A percentile compares a stretch with the other conserved stretches of the same genome.
Evolutionary conservation across 208 protist species (phyloP).

Genomic region (Leishmania martiniquensis): DNA sequence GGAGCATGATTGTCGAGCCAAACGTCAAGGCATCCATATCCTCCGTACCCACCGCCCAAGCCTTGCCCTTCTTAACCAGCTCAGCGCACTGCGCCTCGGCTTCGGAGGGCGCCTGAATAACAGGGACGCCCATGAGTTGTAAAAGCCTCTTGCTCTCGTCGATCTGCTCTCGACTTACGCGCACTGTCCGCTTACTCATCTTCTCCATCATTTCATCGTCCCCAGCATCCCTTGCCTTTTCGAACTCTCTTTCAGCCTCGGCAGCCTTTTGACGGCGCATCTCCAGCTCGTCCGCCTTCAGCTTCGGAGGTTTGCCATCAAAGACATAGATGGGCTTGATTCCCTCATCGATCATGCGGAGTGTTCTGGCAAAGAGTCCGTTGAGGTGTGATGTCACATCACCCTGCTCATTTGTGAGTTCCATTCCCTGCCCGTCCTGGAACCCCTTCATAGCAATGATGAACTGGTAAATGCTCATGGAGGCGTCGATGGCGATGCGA

Average conservation of each 20-base stretch:
- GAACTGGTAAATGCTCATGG: conserved; percentile 99
- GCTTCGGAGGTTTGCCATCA: conserved; percentile 98
- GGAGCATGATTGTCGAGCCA: conserved; percentile 95
- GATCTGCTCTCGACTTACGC: conserved; percentile 95
- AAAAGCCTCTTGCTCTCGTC: conserved; percentile 99
- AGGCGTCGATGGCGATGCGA: conserved; percentile 99
- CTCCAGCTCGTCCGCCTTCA: conserved; percentile 96
- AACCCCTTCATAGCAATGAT: conserved; percentile 96
- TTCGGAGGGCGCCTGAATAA: conserved; percentile 97
- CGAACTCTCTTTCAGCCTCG: conserved; percentile 93
- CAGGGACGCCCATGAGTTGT: conserved; percentile 98
- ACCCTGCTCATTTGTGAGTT: conserved; percentile 96
- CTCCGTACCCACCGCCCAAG: conserved; percentile 98
- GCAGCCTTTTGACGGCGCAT: conserved; percentile 92
- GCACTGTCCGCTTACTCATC: conserved; percentile 95
- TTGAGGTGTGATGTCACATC: conserved; percentile 98
- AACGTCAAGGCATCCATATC: conserved; percentile 99
- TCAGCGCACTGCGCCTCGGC: conserved; percentile 99
- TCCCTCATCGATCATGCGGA: conserved; percentile 98
- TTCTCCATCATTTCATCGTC: conserved; percentile 94
- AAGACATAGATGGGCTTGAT: conserved; percentile 99
- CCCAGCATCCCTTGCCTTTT: conserved; percentile 88
- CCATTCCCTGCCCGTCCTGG: conserved; percentile 84
- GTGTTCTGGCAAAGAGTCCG: conserved; percentile 98
- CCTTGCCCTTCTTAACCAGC: conserved; percentile 93